A percentile compares a stretch with the other conserved stretches of the same genome.
Evolutionary conservation across 2,329 filamentous ascomycete species (phyloP).

Genomic region (Colletotrichum tropicicola): DNA sequence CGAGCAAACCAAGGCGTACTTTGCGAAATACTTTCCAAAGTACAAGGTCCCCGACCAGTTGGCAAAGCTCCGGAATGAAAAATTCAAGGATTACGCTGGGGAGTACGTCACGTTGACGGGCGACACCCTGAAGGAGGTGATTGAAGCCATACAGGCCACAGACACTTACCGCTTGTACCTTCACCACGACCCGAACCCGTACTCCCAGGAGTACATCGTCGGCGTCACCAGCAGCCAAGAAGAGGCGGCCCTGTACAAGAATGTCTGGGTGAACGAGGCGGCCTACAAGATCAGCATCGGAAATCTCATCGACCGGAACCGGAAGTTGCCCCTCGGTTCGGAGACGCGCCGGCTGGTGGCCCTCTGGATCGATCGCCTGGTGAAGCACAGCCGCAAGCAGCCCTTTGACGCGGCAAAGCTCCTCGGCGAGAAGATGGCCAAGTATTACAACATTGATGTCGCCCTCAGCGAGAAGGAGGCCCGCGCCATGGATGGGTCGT

Average conservation of each 20-base stretch:
- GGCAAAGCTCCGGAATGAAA: not conserved
- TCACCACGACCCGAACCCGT: conserved; percentile 24
- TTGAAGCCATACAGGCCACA: not conserved
- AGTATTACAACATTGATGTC: conserved; percentile 4
- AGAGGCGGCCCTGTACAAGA: conserved; percentile 13
- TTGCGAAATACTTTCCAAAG: not conserved
- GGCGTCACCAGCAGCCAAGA: conserved; percentile 14
- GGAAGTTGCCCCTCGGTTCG: not conserved
- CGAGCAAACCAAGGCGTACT: not conserved
- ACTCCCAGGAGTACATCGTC: conserved; percentile 11
- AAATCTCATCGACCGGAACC: not conserved
- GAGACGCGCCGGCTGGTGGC: conserved; percentile 9
- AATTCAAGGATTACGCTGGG: not conserved
- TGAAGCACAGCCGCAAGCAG: not conserved
- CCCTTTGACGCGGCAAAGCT: not conserved
- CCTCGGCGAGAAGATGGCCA: not conserved
- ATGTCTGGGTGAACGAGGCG: conserved; percentile 18
- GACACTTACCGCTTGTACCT: conserved; percentile 13
- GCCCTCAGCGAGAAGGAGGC: not conserved
- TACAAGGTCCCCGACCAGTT: conserved; percentile 1
- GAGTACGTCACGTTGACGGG: not conserved
- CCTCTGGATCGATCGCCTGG: conserved; percentile 6
- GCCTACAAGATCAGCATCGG: conserved; percentile 4
- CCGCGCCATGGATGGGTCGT: not conserved
- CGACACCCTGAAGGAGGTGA: not conserved